Evolutionary conservation across 345 rosid genomes (phyloP).

Genomic region (Heritiera littoralis): DNA sequence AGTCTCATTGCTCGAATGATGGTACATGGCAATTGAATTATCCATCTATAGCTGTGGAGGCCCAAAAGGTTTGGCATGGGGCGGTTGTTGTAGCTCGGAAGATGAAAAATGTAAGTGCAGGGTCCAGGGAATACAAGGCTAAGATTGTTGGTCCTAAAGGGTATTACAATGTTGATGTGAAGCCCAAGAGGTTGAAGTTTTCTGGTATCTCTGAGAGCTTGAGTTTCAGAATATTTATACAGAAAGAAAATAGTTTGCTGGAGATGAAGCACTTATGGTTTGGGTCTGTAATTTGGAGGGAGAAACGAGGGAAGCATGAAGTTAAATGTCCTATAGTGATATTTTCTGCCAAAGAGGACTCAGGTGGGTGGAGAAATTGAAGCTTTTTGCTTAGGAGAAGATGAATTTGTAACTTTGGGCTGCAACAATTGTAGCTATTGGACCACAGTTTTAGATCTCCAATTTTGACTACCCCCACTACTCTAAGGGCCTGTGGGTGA

Average conservation of each 20-base stretch:
- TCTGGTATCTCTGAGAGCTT: neutral
- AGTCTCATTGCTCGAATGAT: slow-evolving; percentile 5
- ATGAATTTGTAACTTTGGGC: neutral
- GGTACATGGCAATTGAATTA: slow-evolving; percentile 2
- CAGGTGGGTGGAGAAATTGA: neutral
- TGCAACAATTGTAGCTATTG: neutral
- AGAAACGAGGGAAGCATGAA: slow-evolving; percentile 6
- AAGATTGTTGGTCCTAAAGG: slow-evolving; percentile 18
- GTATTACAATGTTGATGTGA: slow-evolving; percentile 9
- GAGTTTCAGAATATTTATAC: slow-evolving; percentile 10
- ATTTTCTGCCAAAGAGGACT: neutral
- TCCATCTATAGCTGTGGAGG: slow-evolving; percentile 7
- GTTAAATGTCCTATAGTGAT: slow-evolving; percentile 12
- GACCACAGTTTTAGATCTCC: neutral
- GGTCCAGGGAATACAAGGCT: slow-evolving; percentile 3
- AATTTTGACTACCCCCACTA: neutral
- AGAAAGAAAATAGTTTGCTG: neutral
- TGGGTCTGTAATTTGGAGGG: slow-evolving; percentile 15
- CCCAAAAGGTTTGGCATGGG: neutral
- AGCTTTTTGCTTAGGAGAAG: neutral
- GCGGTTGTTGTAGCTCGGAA: neutral
- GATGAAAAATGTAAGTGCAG: neutral
- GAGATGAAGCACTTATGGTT: slow-evolving; percentile 16
- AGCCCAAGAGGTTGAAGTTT: slow-evolving; percentile 1
- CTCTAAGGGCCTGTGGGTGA: too few species aligned